Base-by-base conservation (phyloP, 1,139 yeast genomes). In the Yamadazyma diospyri region DNA sequence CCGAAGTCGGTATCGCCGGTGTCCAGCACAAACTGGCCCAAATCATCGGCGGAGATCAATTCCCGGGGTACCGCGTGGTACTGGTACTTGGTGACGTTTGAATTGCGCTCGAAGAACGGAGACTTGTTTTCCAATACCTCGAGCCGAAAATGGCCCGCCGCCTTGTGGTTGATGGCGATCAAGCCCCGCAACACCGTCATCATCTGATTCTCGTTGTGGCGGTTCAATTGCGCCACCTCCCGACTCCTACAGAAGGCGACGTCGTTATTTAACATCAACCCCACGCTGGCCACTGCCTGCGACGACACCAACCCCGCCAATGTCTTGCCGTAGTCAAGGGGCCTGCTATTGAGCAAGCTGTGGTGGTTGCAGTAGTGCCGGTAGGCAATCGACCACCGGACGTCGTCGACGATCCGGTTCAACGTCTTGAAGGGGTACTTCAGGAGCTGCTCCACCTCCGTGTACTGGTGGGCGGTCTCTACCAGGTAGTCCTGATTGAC, bases 331-430 rank as follows among this genome's bases (percentile, higher is more conserved):
- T 69, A 69, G 11, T 54, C 61, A 24, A 66, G 48, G 1, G 74
- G 69, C 31, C 49, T 53, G 21, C 49, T 32, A 31, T 48, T 50
- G 25, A 69, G 50, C 16, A 67, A 45, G 35, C 64, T 53, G 26
- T 34, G 33, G 15, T 46, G 44, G 31, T 45, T 43, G 19, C 46
- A 47, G 21, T 33, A 35, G 6, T 40, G 36, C 33, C 45, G 48
- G 35, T 46, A 54, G 6, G 64, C 57, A 27, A 59, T 31, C 36
- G 70, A 49, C 69, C 72, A 70, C 44, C 72, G 63, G 25, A 81
- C 51, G 47, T 82, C 92, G 49, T 81, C 87, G 18, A 81, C 45
- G 19, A 82, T 64, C 33, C 92, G 61, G 45, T 81, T 81, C 17
- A 80, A 58, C 0, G 89, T 80, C 47, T 82, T 82, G 55, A 74